These are phyloP conservation scores for Dittrichia graveolens DNA, from an alignment of 129 eudicot species.

Conservation along the genomic window DNA sequence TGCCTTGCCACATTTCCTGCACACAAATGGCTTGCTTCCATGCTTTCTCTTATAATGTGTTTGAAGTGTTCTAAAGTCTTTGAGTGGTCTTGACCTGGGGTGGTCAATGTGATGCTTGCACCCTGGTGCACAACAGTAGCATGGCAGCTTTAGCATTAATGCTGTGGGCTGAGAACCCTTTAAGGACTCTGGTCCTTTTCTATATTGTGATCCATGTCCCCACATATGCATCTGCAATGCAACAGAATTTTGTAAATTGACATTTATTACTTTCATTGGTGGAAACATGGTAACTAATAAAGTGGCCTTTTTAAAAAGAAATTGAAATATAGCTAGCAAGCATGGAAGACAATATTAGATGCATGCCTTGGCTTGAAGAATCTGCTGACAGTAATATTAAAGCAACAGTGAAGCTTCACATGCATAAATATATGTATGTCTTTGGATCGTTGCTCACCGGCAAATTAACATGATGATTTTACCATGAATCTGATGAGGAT, in stretches of 20 bases:
- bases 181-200: constrained; percentile 74
- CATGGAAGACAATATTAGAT: neutral
- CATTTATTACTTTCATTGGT: neutral
- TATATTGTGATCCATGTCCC: constrained; percentile 86
- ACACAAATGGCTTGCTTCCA: constrained; percentile 58
- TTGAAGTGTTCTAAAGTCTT: constrained; percentile 82
- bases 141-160: constrained; percentile 64
- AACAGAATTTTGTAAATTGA: neutral
- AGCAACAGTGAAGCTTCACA: constrained; percentile 27
- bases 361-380: constrained; percentile 22
- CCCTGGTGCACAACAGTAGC: constrained; percentile 68
- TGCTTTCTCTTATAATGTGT: constrained; percentile 86
- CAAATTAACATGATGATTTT: constrained; percentile 27
- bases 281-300: constrained; percentile 6
- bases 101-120: constrained; percentile 74
- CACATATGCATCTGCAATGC: constrained; percentile 80
- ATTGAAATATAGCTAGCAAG: neutral
- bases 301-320: neutral
- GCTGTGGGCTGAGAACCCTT: constrained; percentile 64
- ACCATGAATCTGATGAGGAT: constrained; percentile 37
- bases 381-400: constrained; percentile 26
- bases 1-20: constrained; percentile 63
- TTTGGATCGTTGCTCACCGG: constrained; percentile 33
- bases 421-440: constrained; percentile 22
- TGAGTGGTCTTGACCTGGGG: constrained; percentile 64